Percentiles rank a stretch among this genome's conserved stretches.
Evolutionary conservation across 352 stramenopile species (phyloP).

Genomic region (Albugo candida): DNA sequence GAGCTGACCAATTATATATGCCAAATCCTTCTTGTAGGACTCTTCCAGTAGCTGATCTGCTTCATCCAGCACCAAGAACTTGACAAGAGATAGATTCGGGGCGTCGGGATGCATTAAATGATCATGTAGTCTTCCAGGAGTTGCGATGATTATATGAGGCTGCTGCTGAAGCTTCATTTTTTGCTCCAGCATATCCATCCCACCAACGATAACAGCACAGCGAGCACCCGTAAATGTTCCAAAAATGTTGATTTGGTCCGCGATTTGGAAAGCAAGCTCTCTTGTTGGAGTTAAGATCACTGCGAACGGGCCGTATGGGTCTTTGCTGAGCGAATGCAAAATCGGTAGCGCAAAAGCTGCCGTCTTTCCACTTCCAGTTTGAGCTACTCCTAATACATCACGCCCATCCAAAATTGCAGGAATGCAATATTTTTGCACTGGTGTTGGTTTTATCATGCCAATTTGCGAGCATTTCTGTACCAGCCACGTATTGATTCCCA

Average conservation of each 20-base stretch:
- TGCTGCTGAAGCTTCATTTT: slow-evolving; percentile 70
- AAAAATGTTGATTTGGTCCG: slow-evolving; percentile 93
- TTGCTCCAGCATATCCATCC: slow-evolving; percentile 89
- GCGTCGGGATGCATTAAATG: slow-evolving; percentile 82
- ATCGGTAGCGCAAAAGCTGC: slow-evolving; percentile 96
- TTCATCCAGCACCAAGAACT: slow-evolving; percentile 96
- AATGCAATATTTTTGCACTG: slow-evolving; percentile 82
- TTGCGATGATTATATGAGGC: slow-evolving; percentile 95
- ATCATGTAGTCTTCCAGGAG: slow-evolving; percentile 87
- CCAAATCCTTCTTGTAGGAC: slow-evolving; percentile 75
- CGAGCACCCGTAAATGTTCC: slow-evolving; percentile 81
- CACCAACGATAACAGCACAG: slow-evolving; percentile 87
- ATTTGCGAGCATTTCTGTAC: slow-evolving; percentile 68
- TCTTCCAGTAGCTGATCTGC: slow-evolving; percentile 87
- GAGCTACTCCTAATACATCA: slow-evolving; percentile 84
- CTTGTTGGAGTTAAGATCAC: slow-evolving; percentile 93
- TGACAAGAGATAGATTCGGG: slow-evolving; percentile 77
- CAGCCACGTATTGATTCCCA: slow-evolving; percentile 76
- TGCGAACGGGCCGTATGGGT: slow-evolving; percentile 90
- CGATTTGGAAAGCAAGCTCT: slow-evolving; percentile 97
- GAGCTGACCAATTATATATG: slow-evolving; percentile 69
- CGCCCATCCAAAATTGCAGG: slow-evolving; percentile 73
- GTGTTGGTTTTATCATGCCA: slow-evolving; percentile 73
- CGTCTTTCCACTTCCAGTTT: slow-evolving; percentile 96
- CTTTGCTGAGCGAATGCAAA: slow-evolving; percentile 85